Evolutionary conservation across 83 land plant species (phyloP), one percentile per base, ranked within the genome.

Genomic region (Larix sibirica): DNA sequence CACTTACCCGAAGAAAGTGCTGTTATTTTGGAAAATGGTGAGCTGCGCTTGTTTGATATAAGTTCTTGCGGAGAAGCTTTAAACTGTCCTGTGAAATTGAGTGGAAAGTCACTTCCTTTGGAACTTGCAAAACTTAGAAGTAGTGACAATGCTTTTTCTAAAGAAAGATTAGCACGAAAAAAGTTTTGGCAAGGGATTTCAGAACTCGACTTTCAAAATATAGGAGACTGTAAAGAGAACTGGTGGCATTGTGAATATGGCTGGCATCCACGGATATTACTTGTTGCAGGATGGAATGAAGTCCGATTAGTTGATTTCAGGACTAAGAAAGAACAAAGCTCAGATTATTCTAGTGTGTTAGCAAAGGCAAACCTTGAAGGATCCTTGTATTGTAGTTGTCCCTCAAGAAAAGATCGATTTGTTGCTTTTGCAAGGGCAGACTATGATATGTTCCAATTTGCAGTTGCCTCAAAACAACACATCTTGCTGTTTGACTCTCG

Each of bases 1-100:
- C 91, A 92, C 84, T 42, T 88, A 47, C 82, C 68, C 21, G 88
- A 87, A 78, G 91, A 92, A 79, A 67, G 91, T 79, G 62, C 84
- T 6, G 88, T 87, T 26, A 67, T 92, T 78, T 83, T 90, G 77
- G 92, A 89, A 16, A 85, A 24, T 80, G 92, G 95, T 60, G 88
- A 85, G 14, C 58, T 90, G 69, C 82, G 77, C 65, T 63, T 87
- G 86, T 88, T 90, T 83, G 86, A 90, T 82, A 12, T 92, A 75
- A 36, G 69, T 63, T 61, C 69, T n/a, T 80, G 54, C 28, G 75
- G 0, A 3, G 81, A 24, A 62, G 3, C 69, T 80, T 14, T 21
- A 36, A 50, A 78, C 17, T 31, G 20, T 26, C 80, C 80, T 14
- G 62, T 78, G 31, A 80, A 24, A 47, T 9, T 64, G 42, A 36